These are phyloP conservation scores for Aplosporella prunicola DNA, from an alignment of 2,329 filamentous ascomycete species.

Conservation along the genomic window DNA sequence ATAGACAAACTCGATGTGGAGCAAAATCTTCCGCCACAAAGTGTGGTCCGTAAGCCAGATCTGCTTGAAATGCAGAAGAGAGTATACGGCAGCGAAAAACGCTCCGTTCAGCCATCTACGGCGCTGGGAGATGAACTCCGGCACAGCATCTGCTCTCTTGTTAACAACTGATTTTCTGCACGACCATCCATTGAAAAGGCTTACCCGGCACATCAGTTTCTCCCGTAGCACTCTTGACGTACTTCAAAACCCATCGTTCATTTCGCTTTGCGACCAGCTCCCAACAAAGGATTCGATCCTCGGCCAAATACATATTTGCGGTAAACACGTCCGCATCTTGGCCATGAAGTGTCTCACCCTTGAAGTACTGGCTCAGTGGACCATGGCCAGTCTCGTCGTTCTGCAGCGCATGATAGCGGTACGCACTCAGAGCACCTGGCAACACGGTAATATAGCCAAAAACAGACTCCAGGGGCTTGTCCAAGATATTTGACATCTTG, in stretches of 20 bases:
- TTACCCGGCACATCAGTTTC: slow-evolving; percentile 96
- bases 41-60: slow-evolving; percentile 92
- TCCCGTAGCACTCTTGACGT: slow-evolving; percentile 91
- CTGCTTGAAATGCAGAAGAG: slow-evolving; percentile 86
- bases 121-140: slow-evolving; percentile 94
- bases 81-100: slow-evolving; percentile 98
- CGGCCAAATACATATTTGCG: slow-evolving; percentile 89
- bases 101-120: slow-evolving; percentile 96
- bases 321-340: slow-evolving; percentile 96
- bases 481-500: slow-evolving; percentile 98
- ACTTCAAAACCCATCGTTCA: slow-evolving; percentile 95
- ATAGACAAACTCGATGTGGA: slow-evolving; percentile 93
- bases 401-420: slow-evolving; percentile 89
- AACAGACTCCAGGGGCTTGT: slow-evolving; percentile 92
- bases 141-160: slow-evolving; percentile 61
- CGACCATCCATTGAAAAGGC: slow-evolving; percentile 18
- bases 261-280: slow-evolving; percentile 91
- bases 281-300: slow-evolving; percentile 86
- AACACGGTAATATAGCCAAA: slow-evolving; percentile 98
- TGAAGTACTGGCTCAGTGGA: slow-evolving; percentile 96
- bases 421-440: slow-evolving; percentile 88
- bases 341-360: slow-evolving; percentile 92
- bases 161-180: neutral
- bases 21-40: slow-evolving; percentile 73
- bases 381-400: slow-evolving; percentile 95